Evolutionary conservation across 345 rosid species (phyloP).

Genomic region (Moricandia moricandioides): DNA sequence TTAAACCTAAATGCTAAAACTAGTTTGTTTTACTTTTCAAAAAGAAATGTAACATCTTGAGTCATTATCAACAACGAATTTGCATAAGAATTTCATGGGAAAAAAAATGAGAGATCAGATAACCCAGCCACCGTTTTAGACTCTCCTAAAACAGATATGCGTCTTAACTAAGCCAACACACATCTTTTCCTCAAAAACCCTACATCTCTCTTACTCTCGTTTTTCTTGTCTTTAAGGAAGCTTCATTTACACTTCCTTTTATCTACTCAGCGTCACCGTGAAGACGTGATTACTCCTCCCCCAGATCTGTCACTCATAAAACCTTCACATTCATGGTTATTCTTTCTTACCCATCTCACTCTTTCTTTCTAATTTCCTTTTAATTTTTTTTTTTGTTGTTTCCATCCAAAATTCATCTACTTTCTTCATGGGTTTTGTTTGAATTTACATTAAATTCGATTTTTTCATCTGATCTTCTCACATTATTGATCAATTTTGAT

Average conservation of each 20-base stretch:
- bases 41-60: not conserved
- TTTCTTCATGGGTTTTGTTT: conserved; percentile 6
- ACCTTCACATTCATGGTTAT: conserved; percentile 22
- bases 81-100: too few relatives aligned
- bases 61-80: not conserved
- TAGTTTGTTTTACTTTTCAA: not conserved
- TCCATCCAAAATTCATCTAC: not conserved
- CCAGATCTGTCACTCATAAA: conserved; percentile 35
- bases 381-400: not conserved
- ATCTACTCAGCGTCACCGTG: conserved; percentile 24
- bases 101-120: conserved; percentile 4
- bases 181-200: conserved; percentile 37
- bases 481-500: too few relatives aligned
- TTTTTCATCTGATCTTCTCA: not conserved
- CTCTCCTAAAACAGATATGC: conserved; percentile 31
- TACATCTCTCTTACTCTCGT: conserved; percentile 38
- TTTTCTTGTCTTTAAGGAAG: conserved; percentile 20
- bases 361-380: not conserved
- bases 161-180: conserved; percentile 44
- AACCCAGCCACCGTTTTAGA: conserved; percentile 40
- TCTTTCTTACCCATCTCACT: too few relatives aligned
- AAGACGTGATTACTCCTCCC: conserved; percentile 11
- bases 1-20: not conserved
- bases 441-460: conserved; percentile 11
- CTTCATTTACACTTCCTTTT: conserved; percentile 21